A percentile compares a stretch with the other conserved stretches of the same genome.
phyloP scores from a whole-genome alignment of 352 stramenopile genomes.

The Phytophthora idaei region DNA sequence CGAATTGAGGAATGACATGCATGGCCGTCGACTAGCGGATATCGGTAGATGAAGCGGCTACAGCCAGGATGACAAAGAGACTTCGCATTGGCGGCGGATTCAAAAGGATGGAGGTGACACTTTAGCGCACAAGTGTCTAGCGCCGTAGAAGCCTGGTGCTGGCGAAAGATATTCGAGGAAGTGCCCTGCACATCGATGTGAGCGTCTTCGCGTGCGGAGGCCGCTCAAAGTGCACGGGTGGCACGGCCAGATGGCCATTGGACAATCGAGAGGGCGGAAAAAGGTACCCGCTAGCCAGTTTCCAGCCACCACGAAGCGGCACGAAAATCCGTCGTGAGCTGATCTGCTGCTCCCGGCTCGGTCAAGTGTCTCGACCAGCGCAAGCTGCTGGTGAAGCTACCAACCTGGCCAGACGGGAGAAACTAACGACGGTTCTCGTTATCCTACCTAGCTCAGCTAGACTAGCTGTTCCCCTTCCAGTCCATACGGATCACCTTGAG shows the following conservation, averaged over 20 bases:
- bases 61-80: slow-evolving; percentile 12
- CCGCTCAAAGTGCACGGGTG: slow-evolving; percentile 16
- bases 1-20: slow-evolving; percentile 32
- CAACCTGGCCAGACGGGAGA: background rate
- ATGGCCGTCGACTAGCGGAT: slow-evolving; percentile 13
- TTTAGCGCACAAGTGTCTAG: slow-evolving; percentile 3
- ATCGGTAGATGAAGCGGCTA: background rate
- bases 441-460: no score
- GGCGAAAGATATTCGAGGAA: slow-evolving; percentile 33
- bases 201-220: slow-evolving; percentile 8
- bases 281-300: slow-evolving; percentile 29
- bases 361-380: background rate
- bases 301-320: slow-evolving; percentile 16
- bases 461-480: no score
- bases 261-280: slow-evolving; percentile 21
- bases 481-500: no score
- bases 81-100: slow-evolving; percentile 2
- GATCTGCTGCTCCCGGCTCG: background rate
- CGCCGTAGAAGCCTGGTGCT: slow-evolving; percentile 18
- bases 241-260: slow-evolving; percentile 26
- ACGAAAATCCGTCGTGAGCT: background rate
- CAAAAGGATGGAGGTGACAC: slow-evolving; percentile 25
- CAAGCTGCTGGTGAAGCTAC: slow-evolving; percentile 3
- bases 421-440: no score
- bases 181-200: slow-evolving; percentile 35